Evolutionary conservation across 768 basidiomycete species (phyloP).

Genomic region (Amylocystis lapponica): DNA sequence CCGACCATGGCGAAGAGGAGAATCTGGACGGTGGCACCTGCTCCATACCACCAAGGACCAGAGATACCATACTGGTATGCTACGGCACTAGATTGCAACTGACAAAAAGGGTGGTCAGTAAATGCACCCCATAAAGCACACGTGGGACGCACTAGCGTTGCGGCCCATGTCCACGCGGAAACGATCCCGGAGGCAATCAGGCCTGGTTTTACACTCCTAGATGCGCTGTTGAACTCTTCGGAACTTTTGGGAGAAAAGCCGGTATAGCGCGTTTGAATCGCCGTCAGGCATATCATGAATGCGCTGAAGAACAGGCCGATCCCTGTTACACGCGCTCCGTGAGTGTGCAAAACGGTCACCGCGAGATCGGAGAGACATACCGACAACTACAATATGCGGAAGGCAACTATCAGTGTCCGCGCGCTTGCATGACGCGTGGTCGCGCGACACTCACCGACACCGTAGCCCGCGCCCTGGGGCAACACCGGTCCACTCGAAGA

Average conservation of each 20-base stretch:
- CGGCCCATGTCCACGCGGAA: slow-evolving; percentile 90
- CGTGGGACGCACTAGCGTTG: slow-evolving; percentile 47
- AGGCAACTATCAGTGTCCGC: slow-evolving; percentile 1
- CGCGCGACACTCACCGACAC: slow-evolving; percentile 51
- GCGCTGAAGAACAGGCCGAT: slow-evolving; percentile 86
- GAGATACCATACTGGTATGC: slow-evolving; percentile 84
- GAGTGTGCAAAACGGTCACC: neutral
- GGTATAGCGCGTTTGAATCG: slow-evolving; percentile 81
- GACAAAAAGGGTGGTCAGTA: neutral
- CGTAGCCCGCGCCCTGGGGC: slow-evolving; percentile 83
- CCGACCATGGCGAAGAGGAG: slow-evolving; percentile 80
- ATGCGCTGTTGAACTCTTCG: slow-evolving; percentile 82
- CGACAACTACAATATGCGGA: slow-evolving; percentile 37
- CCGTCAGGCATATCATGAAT: slow-evolving; percentile 74
- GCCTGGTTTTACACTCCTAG: slow-evolving; percentile 82
- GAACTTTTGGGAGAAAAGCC: slow-evolving; percentile 71
- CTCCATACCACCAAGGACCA: slow-evolving; percentile 89
- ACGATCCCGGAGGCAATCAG: slow-evolving; percentile 92
- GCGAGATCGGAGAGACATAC: slow-evolving; percentile 22
- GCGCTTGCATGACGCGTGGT: no score
- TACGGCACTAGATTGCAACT: slow-evolving; percentile 78
- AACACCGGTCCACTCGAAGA: slow-evolving; percentile 36
- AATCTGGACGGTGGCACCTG: slow-evolving; percentile 85
- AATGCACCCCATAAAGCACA: neutral
- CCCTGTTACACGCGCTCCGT: slow-evolving; percentile 34